Evolutionary conservation across 1,139 yeast species (phyloP), one percentile per base, ranked within the genome.

Genomic region (Candida albicans): DNA sequence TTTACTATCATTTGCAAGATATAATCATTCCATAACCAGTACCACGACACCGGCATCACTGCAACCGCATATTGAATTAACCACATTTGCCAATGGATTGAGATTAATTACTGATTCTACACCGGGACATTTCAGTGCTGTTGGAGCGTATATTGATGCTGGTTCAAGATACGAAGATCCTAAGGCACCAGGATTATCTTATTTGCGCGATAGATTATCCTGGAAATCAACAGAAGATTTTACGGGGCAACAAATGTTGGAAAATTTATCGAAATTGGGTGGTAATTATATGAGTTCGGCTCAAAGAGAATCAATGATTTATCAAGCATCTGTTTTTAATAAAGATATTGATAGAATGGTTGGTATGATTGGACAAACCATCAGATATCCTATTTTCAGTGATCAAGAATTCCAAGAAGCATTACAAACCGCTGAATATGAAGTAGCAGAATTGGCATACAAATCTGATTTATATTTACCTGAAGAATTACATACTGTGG

Each of bases 221-320:
- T 93, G 88, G 79, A 87, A 84, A 63, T 81, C 95, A 5, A 89
- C 97, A 0, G 65, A 73, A 37, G 70, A 78, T 44, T 73, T 78
- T 47, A 58, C 80, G 2, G 91, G 90, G 2, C 66, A 75, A 31
- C 78, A 85, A 46, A 87, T 93, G 89, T 75, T 87, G 54, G 86
- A 86, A 52, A 77, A 79, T 31, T 71, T 93, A 52, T 90, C 89
- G 44, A 73, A 81, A 41, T 67, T 93, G 44, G 99, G 99, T 35
- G 99, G 99, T 10, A 93, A 91, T 63, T 90, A 87, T 64, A 91
- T 89, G 82, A 87, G 96, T 59, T 85, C 96, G 1, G 88, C 96
- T 1, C 88, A 95, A 26, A 76, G 99, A 58, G 99, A 93, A 61
- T 80, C 95, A 4, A 77, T 93, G 71, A 81, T 93, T 69, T 93